Evolutionary conservation across 1,139 yeast genomes (phyloP).

Genomic region (Saccharomyces hybrid): DNA sequence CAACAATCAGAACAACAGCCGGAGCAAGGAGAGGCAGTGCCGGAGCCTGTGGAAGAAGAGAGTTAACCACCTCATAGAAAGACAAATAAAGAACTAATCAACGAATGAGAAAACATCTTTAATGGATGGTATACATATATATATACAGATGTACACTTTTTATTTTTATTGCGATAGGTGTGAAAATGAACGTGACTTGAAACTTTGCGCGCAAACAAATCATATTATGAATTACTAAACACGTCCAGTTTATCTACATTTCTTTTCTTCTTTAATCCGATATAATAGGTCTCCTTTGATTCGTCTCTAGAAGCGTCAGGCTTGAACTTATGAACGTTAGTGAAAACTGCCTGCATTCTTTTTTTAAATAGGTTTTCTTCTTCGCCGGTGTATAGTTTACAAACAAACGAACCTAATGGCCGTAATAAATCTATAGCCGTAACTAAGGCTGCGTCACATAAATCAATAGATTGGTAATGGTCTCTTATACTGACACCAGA

Average conservation of each 20-base stretch:
- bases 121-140: conserved; percentile 1
- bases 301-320: conserved; percentile 55
- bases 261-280: conserved; percentile 47
- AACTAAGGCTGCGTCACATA: conserved; percentile 85
- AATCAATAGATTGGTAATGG: conserved; percentile 52
- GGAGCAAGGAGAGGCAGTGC: conserved; percentile 2
- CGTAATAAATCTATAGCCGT: conserved; percentile 62
- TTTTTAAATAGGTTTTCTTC: conserved; percentile 55
- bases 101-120: conserved; percentile 18
- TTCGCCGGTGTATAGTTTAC: conserved; percentile 64
- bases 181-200: neutral
- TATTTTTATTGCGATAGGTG: neutral
- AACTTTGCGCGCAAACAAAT: neutral
- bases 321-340: conserved; percentile 47
- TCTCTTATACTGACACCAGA: conserved; percentile 56
- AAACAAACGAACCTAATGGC: conserved; percentile 63
- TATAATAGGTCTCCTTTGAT: conserved; percentile 63
- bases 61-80: conserved; percentile 22
- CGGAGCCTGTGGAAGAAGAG: conserved; percentile 2
- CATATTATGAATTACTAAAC: conserved; percentile 27
- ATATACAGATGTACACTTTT: conserved; percentile 2
- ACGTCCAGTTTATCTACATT: conserved; percentile 42
- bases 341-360: conserved; percentile 53
- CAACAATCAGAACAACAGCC: conserved; percentile 13
- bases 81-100: conserved; percentile 12